Percentiles rank a stretch among this genome's conserved stretches.
Evolutionary conservation across 352 stramenopile species (phyloP).

Genomic region (Peronosclerospora sorghi): DNA sequence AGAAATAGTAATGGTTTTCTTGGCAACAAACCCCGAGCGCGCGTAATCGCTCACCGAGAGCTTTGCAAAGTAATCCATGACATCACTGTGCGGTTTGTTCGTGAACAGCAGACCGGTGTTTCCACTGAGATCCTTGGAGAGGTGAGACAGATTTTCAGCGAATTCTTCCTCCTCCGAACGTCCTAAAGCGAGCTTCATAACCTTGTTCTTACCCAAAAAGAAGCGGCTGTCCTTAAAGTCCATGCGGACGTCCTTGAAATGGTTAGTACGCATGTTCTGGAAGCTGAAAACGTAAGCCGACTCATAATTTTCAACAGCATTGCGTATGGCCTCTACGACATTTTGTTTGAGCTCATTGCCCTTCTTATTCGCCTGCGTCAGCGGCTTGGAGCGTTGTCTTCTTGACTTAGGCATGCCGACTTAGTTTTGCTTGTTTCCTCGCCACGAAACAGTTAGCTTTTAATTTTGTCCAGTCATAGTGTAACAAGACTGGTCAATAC

Average conservation of each 20-base stretch:
- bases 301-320: slow-evolving; percentile 89
- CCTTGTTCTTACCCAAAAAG: slow-evolving; percentile 98
- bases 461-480: slow-evolving; percentile 37
- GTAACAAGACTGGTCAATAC: slow-evolving; percentile 16
- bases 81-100: slow-evolving; percentile 82
- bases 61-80: slow-evolving; percentile 87
- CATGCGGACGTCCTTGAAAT: slow-evolving; percentile 96
- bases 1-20: slow-evolving; percentile 81
- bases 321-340: slow-evolving; percentile 89
- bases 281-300: slow-evolving; percentile 94
- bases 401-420: slow-evolving; percentile 78
- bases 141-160: slow-evolving; percentile 87
- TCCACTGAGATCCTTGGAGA: slow-evolving; percentile 87
- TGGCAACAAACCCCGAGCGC: slow-evolving; percentile 87
- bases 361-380: slow-evolving; percentile 96
- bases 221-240: slow-evolving; percentile 94
- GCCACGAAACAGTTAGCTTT: no score
- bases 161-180: slow-evolving; percentile 93
- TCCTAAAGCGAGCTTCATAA: slow-evolving; percentile 95
- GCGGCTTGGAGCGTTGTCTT: slow-evolving; percentile 77
- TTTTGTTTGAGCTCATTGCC: slow-evolving; percentile 92
- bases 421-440: slow-evolving; percentile 3
- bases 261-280: slow-evolving; percentile 97
- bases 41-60: slow-evolving; percentile 90
- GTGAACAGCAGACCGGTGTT: slow-evolving; percentile 95